Evolutionary conservation across 75 land plant genomes (phyloP).

Genomic region (Larix kaempferi): DNA sequence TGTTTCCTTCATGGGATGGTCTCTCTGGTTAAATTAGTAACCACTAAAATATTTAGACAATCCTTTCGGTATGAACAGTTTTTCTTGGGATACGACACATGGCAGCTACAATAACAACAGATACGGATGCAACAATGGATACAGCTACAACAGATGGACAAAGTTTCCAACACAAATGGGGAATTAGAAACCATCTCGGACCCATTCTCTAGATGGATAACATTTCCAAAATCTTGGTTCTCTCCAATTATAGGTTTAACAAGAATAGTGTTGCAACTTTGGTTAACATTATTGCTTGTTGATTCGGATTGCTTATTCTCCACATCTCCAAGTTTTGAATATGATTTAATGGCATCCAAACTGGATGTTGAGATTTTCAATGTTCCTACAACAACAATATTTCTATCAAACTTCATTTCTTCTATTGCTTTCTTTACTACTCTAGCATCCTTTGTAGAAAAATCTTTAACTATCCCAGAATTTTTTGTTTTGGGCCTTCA

Average conservation of each 20-base stretch:
- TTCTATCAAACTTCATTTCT: background rate
- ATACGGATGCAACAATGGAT: too few relatives aligned
- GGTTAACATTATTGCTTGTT: background rate
- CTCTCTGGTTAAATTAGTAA: too few relatives aligned
- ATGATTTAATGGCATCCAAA: background rate
- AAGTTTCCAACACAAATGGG: background rate
- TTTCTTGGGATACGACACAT: too few relatives aligned
- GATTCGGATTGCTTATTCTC: background rate
- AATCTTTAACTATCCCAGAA: background rate
- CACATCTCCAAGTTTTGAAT: background rate
- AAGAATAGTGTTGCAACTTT: background rate
- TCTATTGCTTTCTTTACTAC: background rate
- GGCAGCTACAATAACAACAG: too few relatives aligned
- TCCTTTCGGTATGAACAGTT: too few relatives aligned
- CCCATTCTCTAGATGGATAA: background rate
- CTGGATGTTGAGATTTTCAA: background rate
- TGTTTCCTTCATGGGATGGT: too few relatives aligned
- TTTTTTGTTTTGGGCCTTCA: background rate
- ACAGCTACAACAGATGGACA: too few relatives aligned
- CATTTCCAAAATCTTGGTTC: background rate
- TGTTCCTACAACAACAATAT: background rate
- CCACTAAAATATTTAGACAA: too few relatives aligned
- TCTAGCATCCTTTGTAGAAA: background rate
- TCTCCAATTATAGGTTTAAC: background rate
- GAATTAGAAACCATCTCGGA: background rate